Evolutionary conservation across 352 stramenopile species (phyloP), one percentile per base, ranked within the genome.

Genomic region (Nothophytophthora sp.): DNA sequence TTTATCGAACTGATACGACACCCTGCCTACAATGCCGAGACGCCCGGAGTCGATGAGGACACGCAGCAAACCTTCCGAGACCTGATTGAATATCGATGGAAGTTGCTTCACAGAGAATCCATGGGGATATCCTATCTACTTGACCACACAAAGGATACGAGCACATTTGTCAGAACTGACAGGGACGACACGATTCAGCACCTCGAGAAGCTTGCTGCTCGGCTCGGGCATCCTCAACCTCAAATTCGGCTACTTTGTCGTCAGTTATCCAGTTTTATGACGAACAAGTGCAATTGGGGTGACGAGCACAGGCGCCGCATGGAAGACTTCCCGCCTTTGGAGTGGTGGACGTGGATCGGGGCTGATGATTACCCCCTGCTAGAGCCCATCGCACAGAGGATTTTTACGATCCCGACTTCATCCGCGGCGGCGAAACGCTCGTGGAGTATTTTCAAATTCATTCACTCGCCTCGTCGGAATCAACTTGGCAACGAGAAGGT

Each of bases 281-380:
- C n/a, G 11, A 11, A 6, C 5, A 52, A 52, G n/a, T n/a, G n/a
- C n/a, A n/a, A 36, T 16, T 19, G 22, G 9, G 11, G 20, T 52
- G 45, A 34, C 5, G 15, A 18, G 2, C 23, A n/a, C 12, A 24
- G n/a, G 0, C 19, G 28, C 13, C 16, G 28, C 6, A 10, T 3
- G 2, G 5, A 44, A 11, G 42, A 42, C 19, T 19, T 30, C 13
- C 24, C 45, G 13, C 33, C 32, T 1, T 20, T 36, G 15, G 16
- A 41, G 10, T 44, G 45, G 45, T 43, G 45, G 45, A 33, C 22
- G 5, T 29, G 20, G 44, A n/a, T 42, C 27, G 32, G 32, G 16
- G 24, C 33, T 25, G 15, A n/a, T 18, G 18, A 30, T 5, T 50
- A 37, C 20, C 29, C 28, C 4, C 11, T 30, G 2, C 6, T 50